Conservation (phyloP, 2,329 filamentous ascomycete species). For the Ceratocystis harringtonii region DNA sequence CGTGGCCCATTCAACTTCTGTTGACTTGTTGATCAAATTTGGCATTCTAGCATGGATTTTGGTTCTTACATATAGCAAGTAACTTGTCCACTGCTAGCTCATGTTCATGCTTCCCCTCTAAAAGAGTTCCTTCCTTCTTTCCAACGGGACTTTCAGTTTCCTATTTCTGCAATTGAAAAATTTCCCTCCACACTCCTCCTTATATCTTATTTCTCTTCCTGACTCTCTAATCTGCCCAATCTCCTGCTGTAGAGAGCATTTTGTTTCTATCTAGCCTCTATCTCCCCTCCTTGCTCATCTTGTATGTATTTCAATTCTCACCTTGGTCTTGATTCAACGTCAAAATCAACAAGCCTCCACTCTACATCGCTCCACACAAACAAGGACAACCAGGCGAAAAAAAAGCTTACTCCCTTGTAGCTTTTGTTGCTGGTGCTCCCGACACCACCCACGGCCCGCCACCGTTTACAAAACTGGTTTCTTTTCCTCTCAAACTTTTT, state of each 20-base stretch:
- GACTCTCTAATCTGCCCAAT: slow-evolving; percentile 18
- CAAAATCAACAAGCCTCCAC: background rate
- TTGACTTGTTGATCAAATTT: slow-evolving; percentile 8
- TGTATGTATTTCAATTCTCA: slow-evolving; percentile 6
- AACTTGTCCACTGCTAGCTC: background rate
- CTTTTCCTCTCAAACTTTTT: background rate
- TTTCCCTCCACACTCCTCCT: too few relatives aligned
- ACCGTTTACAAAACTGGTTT: background rate
- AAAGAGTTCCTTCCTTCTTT: background rate
- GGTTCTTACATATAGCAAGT: slow-evolving; percentile 10
- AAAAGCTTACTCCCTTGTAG: slow-evolving; percentile 4
- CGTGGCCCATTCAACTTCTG: background rate
- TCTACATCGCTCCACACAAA: background rate
- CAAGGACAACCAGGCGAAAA: slow-evolving; percentile 5
- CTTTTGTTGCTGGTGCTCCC: background rate
- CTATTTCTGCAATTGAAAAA: slow-evolving; percentile 11
- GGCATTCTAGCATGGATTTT: slow-evolving; percentile 4
- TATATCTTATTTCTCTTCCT: slow-evolving; percentile 1
- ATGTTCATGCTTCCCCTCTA: background rate
- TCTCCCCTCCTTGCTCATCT: background rate
- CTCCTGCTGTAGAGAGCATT: slow-evolving; percentile 7
- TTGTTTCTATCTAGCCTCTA: background rate
- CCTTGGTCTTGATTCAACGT: slow-evolving; percentile 6
- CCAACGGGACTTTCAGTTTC: slow-evolving; percentile 1
- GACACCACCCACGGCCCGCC: slow-evolving; percentile 3